A percentile compares a stretch with the other conserved stretches of the same genome.
phyloP scores from a whole-genome alignment of 768 basidiomycete species.

The Cyclocybe cylindracea region DNA sequence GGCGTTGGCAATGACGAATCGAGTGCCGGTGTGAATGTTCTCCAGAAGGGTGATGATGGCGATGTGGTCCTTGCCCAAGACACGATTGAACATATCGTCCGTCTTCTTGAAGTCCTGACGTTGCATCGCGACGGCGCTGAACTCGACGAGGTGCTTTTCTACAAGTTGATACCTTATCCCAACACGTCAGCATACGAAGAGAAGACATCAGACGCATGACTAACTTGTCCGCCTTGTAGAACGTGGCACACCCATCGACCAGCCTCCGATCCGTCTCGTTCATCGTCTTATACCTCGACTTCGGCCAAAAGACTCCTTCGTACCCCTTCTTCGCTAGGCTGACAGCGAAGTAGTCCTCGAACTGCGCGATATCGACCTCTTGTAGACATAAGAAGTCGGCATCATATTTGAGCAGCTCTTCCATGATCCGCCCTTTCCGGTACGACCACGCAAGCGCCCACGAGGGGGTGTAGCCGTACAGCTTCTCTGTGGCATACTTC shows the following conservation, averaged over 20 bases:
- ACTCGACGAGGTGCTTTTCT: slow-evolving; percentile 93
- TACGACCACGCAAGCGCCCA: slow-evolving; percentile 98
- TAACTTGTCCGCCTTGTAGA: slow-evolving; percentile 88
- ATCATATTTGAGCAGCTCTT: slow-evolving; percentile 78
- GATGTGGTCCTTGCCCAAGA: slow-evolving; percentile 92
- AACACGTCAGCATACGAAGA: slow-evolving; percentile 12
- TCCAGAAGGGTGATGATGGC: slow-evolving; percentile 88
- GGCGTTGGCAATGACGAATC: slow-evolving; percentile 85
- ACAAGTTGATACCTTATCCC: slow-evolving; percentile 79
- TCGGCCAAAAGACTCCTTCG: slow-evolving; percentile 90
- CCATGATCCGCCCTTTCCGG: slow-evolving; percentile 83
- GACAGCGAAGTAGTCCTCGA: slow-evolving; percentile 86
- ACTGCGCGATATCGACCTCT: slow-evolving; percentile 92
- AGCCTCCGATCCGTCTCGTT: slow-evolving; percentile 77
- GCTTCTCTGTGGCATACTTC: slow-evolving; percentile 78
- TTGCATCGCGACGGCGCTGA: slow-evolving; percentile 89
- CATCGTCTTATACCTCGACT: slow-evolving; percentile 94
- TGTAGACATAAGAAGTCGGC: slow-evolving; percentile 94
- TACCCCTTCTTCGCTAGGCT: slow-evolving; percentile 76
- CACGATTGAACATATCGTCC: slow-evolving; percentile 99
- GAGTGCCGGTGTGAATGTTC: slow-evolving; percentile 81
- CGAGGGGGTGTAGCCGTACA: slow-evolving; percentile 95
- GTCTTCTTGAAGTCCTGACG: slow-evolving; percentile 95
- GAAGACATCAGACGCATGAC: slow-evolving; percentile 29
- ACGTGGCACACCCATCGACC: slow-evolving; percentile 97